phyloP scores from a whole-genome alignment of 2,329 filamentous ascomycete genomes.

The Coniochaeta pulveracea region DNA sequence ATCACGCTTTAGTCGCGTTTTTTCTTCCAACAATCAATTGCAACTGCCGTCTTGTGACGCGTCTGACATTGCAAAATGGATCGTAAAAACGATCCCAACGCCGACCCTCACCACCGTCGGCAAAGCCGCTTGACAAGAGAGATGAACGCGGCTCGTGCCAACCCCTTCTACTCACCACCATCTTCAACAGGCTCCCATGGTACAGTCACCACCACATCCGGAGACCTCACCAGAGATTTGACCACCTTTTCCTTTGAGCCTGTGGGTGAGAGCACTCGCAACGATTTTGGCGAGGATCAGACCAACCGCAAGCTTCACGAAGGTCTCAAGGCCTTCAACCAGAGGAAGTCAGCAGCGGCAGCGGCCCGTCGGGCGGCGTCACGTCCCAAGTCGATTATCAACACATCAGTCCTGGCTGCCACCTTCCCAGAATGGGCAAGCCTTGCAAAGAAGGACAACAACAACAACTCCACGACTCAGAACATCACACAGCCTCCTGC shows the following conservation, averaged over 20 bases:
- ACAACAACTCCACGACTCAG: slow-evolving; percentile 9
- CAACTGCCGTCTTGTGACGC: no score
- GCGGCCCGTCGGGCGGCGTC: slow-evolving; percentile 14
- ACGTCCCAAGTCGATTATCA: slow-evolving; percentile 14
- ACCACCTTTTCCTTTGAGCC: slow-evolving; percentile 41
- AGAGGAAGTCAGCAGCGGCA: slow-evolving; percentile 10
- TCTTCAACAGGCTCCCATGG: slow-evolving; percentile 47
- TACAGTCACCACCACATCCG: slow-evolving; percentile 41
- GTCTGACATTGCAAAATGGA: no score
- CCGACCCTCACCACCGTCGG: not conserved
- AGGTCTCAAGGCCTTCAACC: no score
- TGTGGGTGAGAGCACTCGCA: slow-evolving; percentile 41
- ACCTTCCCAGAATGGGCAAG: slow-evolving; percentile 39
- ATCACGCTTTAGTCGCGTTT: no score
- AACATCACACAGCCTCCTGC: slow-evolving; percentile 9
- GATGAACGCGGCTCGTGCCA: slow-evolving; percentile 39
- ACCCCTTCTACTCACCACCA: slow-evolving; percentile 47
- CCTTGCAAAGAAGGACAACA: slow-evolving; percentile 6
- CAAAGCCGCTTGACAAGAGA: slow-evolving; percentile 23
- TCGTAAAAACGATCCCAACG: no score
- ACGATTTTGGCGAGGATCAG: slow-evolving; percentile 36
- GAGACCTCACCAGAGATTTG: slow-evolving; percentile 39
- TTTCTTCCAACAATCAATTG: no score
- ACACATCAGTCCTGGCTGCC: slow-evolving; percentile 26
- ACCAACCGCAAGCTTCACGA: slow-evolving; percentile 18